Percentiles rank a stretch among this genome's conserved stretches.
Evolutionary conservation across 805 yeast species (phyloP).

Genomic region (Saccharomycopsis synnaedendra): DNA sequence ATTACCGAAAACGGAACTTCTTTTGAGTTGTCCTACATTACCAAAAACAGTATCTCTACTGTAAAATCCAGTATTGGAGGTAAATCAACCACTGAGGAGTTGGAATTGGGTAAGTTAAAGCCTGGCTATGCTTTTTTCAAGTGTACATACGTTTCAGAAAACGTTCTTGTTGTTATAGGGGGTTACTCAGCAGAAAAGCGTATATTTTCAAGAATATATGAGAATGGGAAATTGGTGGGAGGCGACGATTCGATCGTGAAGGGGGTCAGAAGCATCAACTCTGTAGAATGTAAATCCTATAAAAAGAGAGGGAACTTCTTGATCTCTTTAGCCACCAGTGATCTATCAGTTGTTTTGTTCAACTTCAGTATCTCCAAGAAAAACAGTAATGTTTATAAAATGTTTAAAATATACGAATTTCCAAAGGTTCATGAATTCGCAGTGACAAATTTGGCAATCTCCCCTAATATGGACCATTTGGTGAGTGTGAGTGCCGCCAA

Average conservation of each 20-base stretch:
- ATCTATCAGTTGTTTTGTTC: constrained; percentile 7
- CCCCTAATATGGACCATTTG: constrained; percentile 51
- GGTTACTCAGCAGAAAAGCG: too few species aligned
- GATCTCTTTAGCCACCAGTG: constrained; percentile 13
- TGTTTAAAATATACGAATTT: constrained; percentile 32
- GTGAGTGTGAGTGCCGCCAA: constrained; percentile 76
- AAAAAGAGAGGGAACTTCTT: constrained; percentile 1
- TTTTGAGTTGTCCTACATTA: too few species aligned
- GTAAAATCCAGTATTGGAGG: too few species aligned
- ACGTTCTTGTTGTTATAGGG: too few species aligned
- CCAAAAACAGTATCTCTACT: too few species aligned
- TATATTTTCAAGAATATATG: too few species aligned
- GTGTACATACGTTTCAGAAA: too few species aligned
- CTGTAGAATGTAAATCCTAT: constrained; percentile 6
- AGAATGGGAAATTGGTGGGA: constrained; percentile 17
- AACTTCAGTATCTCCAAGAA: neutral
- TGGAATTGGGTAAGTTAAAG: too few species aligned
- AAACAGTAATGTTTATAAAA: constrained; percentile 28
- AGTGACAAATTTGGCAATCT: constrained; percentile 58
- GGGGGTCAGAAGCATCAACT: constrained; percentile 10
- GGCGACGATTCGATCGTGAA: too few species aligned
- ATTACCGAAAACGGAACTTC: too few species aligned
- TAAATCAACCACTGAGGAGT: too few species aligned
- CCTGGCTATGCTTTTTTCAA: too few species aligned
- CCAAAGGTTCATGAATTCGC: constrained; percentile 57